A percentile compares a stretch with the other conserved stretches of the same genome.
Evolutionary conservation across 176 grass and related monocot genomes (phyloP).

Genomic region (Rhynchospora breviuscula): DNA sequence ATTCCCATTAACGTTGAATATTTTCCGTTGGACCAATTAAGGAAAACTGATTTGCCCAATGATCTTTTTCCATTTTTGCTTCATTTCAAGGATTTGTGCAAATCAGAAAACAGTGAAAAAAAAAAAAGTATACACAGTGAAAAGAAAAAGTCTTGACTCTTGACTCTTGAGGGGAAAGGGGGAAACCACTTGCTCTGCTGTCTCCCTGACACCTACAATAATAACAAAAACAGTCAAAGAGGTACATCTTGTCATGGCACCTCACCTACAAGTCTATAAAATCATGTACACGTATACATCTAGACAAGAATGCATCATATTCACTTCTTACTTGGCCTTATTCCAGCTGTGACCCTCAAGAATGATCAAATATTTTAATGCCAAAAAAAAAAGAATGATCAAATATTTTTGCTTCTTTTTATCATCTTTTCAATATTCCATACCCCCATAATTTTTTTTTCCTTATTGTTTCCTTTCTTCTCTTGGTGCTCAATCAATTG

Average conservation of each 20-base stretch:
- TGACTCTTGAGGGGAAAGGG: slow-evolving; percentile 6
- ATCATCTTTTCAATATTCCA: neutral
- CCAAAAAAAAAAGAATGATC: slow-evolving; percentile 1
- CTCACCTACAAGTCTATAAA: neutral
- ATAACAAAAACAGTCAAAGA: slow-evolving; percentile 11
- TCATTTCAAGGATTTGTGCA: no score
- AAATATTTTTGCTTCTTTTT: neutral
- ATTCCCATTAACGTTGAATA: no score
- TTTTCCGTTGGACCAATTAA: no score
- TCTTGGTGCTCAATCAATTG: neutral
- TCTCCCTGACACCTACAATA: slow-evolving; percentile 32
- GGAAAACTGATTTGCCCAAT: no score
- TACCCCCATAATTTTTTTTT: neutral
- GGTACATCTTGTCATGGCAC: slow-evolving; percentile 8
- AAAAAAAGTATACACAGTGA: neutral
- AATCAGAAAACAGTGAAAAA: neutral
- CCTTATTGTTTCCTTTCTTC: neutral
- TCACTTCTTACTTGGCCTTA: neutral
- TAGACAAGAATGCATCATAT: neutral
- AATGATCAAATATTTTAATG: neutral
- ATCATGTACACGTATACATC: neutral
- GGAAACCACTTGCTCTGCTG: slow-evolving; percentile 18
- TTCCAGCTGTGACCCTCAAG: neutral
- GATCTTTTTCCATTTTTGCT: no score
- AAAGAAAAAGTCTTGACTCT: neutral